Base-by-base conservation (phyloP, 495 filamentous ascomycete genomes). In the Aspergillus nidulans region DNA sequence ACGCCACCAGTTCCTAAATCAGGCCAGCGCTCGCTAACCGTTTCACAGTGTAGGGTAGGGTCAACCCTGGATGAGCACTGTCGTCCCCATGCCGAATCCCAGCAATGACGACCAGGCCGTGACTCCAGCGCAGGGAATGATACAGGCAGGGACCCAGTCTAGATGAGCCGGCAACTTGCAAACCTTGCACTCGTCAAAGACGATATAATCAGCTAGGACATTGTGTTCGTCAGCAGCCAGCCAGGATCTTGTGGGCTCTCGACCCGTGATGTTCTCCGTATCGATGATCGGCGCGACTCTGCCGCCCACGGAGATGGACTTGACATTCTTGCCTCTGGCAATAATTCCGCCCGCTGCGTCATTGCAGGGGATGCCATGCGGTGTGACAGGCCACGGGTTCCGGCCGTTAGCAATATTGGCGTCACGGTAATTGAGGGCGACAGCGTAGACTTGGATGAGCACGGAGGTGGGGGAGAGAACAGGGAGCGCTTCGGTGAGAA, bases 401-500 rank as follows among this genome's bases (percentile, higher is more conserved):
- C 61, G 55, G 2, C 68, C 72, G 28, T 71, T 70, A 0, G 63
- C 53, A 41, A 75, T 76, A 52, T 71, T 70, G 9, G 67, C 69
- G 41, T 75, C 75, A 15, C 70, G 63, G 50, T 75, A 76, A 64
- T 79, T 81, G 12, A 79, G 66, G 10, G 70, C 61, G 0, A 77
- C 59, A 45, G 73, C 66, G 32, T 70, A 67, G 12, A 78, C 66
- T 52, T 68, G 66, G 59, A 80, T 61, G 28, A 80, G 57, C 21
- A 76, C 59, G 21, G 43, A 25, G 23, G 43, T 46, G 10, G 43
- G 43, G 23, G 21, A 10, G 6, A 42, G 40, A 7, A 63, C 38
- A 7, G 59, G 67, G n/a, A 46, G 21, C 1, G 69, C 66, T 3
- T 38, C 44, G 12, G 70, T 56, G 20, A 66, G 55, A 0, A 59